Evolutionary conservation across 257 asterid species (phyloP).

Genomic region (Jacaranda copaia): DNA sequence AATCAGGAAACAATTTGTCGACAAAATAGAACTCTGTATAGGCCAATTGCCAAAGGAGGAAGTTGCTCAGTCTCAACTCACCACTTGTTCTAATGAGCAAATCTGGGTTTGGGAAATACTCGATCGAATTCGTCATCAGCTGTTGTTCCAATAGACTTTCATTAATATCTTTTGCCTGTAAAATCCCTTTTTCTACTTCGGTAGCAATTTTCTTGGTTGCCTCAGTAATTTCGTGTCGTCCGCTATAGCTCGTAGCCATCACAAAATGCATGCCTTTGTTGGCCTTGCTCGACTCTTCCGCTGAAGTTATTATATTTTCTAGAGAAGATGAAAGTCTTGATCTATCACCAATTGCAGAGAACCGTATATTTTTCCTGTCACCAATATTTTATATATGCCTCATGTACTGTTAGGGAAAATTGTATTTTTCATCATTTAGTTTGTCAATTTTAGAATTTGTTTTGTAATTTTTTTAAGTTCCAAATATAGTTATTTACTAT

Average conservation of each 20-base stretch:
- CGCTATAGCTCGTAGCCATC: constrained; percentile 35
- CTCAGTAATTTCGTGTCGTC: constrained; percentile 39
- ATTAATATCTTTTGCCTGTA: constrained; percentile 9
- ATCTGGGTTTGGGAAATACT: constrained; percentile 45
- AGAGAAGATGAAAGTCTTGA: constrained; percentile 22
- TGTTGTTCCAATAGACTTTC: constrained; percentile 18
- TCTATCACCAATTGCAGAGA: constrained; percentile 35
- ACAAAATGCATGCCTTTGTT: constrained; percentile 38
- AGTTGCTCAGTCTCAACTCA: constrained; percentile 48
- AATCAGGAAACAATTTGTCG: constrained; percentile 23
- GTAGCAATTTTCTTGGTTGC: constrained; percentile 39
- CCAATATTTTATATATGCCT: background rate
- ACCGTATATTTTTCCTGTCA: constrained; percentile 13
- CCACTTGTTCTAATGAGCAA: constrained; percentile 46
- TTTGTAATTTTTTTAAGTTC: too few relatives aligned
- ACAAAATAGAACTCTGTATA: constrained; percentile 27
- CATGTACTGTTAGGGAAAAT: too few relatives aligned
- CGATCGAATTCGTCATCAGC: constrained; percentile 5
- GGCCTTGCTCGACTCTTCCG: constrained; percentile 13
- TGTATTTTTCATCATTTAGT: too few relatives aligned
- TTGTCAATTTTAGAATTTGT: too few relatives aligned
- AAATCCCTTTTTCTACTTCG: constrained; percentile 27
- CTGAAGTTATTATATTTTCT: background rate
- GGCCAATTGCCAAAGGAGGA: constrained; percentile 50
- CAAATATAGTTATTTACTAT: too few relatives aligned